phyloP scores from a whole-genome alignment of 768 basidiomycete species.

The Sporobolomyces roseus region DNA sequence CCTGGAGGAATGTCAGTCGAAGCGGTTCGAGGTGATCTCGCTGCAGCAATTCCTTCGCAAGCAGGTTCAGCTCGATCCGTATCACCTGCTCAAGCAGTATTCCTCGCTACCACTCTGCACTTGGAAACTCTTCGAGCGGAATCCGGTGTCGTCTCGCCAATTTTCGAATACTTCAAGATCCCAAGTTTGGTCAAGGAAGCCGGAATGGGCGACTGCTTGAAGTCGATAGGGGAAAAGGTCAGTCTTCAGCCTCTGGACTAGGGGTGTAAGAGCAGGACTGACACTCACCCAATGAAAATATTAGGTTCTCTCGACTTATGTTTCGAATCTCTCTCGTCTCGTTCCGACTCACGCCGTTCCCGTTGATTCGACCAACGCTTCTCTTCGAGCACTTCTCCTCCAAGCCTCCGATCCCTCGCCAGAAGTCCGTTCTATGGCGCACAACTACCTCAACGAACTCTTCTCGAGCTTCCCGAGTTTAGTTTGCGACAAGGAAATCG shows the following conservation, averaged over 20 bases:
- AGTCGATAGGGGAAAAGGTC: constrained; percentile 75
- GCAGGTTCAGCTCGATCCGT: constrained; percentile 67
- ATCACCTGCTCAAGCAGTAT: constrained; percentile 76
- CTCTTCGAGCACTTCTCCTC: not conserved
- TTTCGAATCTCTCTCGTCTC: constrained; percentile 65
- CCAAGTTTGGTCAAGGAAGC: constrained; percentile 61
- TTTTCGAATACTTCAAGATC: constrained; percentile 84
- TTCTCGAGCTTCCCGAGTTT: constrained; percentile 89
- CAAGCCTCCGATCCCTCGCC: not conserved
- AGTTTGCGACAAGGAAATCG: constrained; percentile 81
- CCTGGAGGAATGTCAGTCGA: constrained; percentile 57
- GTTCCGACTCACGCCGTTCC: constrained; percentile 66
- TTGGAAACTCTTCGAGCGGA: constrained; percentile 81
- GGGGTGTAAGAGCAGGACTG: not conserved
- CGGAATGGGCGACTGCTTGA: constrained; percentile 42
- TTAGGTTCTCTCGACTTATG: constrained; percentile 74
- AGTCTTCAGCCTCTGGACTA: not conserved
- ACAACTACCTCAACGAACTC: constrained; percentile 75
- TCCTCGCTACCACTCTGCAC: constrained; percentile 78
- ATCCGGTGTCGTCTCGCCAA: constrained; percentile 70
- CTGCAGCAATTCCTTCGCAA: constrained; percentile 63
- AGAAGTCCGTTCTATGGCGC: constrained; percentile 60
- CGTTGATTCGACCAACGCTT: not conserved
- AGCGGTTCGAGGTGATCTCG: constrained; percentile 64
- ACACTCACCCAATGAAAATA: not conserved